Evolutionary conservation across 495 filamentous ascomycete species (phyloP), one percentile per base, ranked within the genome.

Genomic region (Terfezia boudieri): DNA sequence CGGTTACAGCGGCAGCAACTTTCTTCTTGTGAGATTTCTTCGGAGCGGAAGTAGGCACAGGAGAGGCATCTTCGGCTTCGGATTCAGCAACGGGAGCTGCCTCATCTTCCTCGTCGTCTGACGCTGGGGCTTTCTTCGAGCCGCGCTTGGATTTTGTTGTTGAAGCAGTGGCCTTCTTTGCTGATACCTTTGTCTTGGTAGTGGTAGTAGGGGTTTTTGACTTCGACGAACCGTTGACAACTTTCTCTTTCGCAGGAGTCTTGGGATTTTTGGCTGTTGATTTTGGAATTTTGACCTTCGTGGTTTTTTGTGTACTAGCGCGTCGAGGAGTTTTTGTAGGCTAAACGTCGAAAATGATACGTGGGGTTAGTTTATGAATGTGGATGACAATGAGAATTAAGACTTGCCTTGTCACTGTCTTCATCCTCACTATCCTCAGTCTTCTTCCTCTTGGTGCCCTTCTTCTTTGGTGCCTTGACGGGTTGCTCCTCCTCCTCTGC

Each of bases 241-340:
- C 56, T 68, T 81, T 81, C n/a, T 69, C 78, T 46, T 82, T 79
- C 46, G 72, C 71, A 53, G 78, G 76, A 3, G 73, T 76, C 71
- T 84, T 84, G 55, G 80, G 76, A 70, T 84, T 86, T 66, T 80
- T 83, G 3, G 71, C 65, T 59, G 74, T 72, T 52, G 71, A 59
- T 67, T 85, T 82, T 62, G 72, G 72, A 52, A 69, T 66, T 57
- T 73, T 74, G 51, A 64, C 63, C 35, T 46, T 46, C 14, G 17
- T 20, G 41, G 41, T 4, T 46, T 46, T 46, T 46, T 1, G 1
- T 14, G 41, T 46, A 20, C 14, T 14, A 14, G 41, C 41, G 41
- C 41, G 41, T 46, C 41, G 41, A 14, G 41, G 41, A 4, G 41
- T 46, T 9, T 46, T 46, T 20, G 74, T 72, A n/a, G 63, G 70